These are phyloP conservation scores for Carex kokanica DNA, from an alignment of 176 grass and related monocot genomes.

Conservation along the genomic window DNA sequence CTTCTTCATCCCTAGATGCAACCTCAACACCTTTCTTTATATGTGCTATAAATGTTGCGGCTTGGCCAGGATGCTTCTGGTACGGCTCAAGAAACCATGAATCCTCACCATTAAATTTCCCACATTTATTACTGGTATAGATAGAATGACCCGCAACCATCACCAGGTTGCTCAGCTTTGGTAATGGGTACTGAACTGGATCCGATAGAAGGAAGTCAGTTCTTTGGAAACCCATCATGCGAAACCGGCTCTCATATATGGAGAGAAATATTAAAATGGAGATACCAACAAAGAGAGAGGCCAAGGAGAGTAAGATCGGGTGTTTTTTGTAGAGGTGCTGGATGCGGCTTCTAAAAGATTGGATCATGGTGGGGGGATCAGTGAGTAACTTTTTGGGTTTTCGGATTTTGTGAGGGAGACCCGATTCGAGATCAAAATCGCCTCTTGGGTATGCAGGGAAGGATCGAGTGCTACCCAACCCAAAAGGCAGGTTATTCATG, in stretches of 20 bases:
- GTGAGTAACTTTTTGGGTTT: conserved; percentile 49
- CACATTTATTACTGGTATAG: conserved; percentile 64
- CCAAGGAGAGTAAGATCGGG: conserved; percentile 54
- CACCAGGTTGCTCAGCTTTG: conserved; percentile 57
- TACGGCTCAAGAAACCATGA: conserved; percentile 89
- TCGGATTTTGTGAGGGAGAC: conserved; percentile 43
- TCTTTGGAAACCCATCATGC: conserved; percentile 38
- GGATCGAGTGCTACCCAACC: conserved; percentile 64
- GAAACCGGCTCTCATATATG: conserved; percentile 65
- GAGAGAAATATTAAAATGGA: conserved; percentile 57
- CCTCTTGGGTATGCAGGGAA: conserved; percentile 68
- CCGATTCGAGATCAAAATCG: conserved; percentile 77
- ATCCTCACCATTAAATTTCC: conserved; percentile 54
- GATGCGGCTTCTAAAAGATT: conserved; percentile 30
- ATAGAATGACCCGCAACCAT: conserved; percentile 94
- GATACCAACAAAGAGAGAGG: conserved; percentile 56
- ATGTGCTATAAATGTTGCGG: conserved; percentile 73
- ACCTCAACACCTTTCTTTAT: conserved; percentile 70
- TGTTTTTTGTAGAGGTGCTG: conserved; percentile 61
- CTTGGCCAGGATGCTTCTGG: conserved; percentile 80
- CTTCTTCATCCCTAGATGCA: conserved; percentile 44
- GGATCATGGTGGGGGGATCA: conserved; percentile 33
- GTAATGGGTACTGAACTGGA: conserved; percentile 41
- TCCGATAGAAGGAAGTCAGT: conserved; percentile 23
- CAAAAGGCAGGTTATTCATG: conserved; percentile 70